phyloP scores from a whole-genome alignment of 2,329 filamentous ascomycete species.

The Fusarium veterinarium region DNA sequence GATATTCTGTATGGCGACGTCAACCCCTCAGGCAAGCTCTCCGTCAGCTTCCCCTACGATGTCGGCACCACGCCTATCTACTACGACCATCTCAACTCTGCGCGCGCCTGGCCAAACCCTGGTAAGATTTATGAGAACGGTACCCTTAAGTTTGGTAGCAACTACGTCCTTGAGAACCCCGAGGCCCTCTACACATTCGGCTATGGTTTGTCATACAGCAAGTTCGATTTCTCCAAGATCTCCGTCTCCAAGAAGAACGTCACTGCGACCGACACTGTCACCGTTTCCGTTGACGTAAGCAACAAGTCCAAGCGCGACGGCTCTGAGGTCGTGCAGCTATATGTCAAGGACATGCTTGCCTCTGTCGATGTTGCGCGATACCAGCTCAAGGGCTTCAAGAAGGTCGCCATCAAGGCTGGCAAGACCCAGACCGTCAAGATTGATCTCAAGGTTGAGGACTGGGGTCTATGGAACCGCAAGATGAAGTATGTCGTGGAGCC shows the following conservation, averaged over 20 bases:
- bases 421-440: conserved; percentile 65
- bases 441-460: conserved; percentile 64
- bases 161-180: conserved; percentile 72
- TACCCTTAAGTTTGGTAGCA: conserved; percentile 71
- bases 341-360: conserved; percentile 71
- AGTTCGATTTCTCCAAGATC: conserved; percentile 69
- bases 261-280: conserved; percentile 63
- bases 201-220: conserved; percentile 73
- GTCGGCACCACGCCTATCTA: conserved; percentile 75
- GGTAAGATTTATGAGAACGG: conserved; percentile 67
- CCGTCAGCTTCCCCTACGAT: conserved; percentile 74
- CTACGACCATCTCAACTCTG: conserved; percentile 79
- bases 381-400: conserved; percentile 74
- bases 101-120: conserved; percentile 63
- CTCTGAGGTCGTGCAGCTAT: conserved; percentile 75
- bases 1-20: conserved; percentile 73
- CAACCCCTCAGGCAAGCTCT: conserved; percentile 74
- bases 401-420: conserved; percentile 70
- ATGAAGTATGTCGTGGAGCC: conserved; percentile 82
- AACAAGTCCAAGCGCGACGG: conserved; percentile 69
- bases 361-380: conserved; percentile 73
- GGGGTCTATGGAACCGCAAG: conserved; percentile 67
- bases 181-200: conserved; percentile 73
- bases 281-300: conserved; percentile 69
- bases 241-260: conserved; percentile 61